Evolutionary conservation across 1,284 basidiomycete genomes (phyloP), one percentile per base, ranked within the genome.

Genomic region (Pseudozyma pruni): DNA sequence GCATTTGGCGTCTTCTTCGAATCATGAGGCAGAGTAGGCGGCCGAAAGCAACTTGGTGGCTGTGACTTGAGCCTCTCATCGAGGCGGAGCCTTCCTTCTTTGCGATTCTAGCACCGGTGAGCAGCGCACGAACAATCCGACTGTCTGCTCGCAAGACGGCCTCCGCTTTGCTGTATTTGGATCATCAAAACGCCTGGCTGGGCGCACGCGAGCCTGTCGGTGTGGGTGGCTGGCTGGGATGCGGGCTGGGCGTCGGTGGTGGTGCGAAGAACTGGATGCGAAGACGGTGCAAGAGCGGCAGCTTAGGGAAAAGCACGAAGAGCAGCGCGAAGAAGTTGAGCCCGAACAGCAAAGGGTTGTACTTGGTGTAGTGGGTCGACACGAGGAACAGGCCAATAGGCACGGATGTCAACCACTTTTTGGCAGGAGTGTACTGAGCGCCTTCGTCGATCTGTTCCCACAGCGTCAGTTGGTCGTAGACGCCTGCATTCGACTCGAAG

Each of bases 371-470:
- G 83, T 98, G 95, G 0, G 96, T 99, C 20, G 95, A 98, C 51
- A 93, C 89, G 43, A 99, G 87, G 85, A 98, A 98, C 93, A 99
- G 85, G 32, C 88, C 88, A 76, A 98, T 91, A 2, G 95, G 95
- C 9, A 96, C 90, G 57, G 88, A 90, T 54, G 96, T 89, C 37
- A 99, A 86, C 93, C 94, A 98, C 83, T 99, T 99, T 86, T 95
- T 97, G 3, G 95, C 90, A 0, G 95, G 95, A 2, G 95, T 99
- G 84, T 98, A 96, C 80, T 98, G 95, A 0, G 94, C 95, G 35
- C 95, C 95, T 61, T 93, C 91, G 83, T 99, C 95, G 62, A 99
- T 99, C 86, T 99, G 95, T 83, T 99, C 95, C 95, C 95, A 99
- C 23, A 99, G 85, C 0, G 96, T 98, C 44, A 98, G 87, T 75